phyloP scores from a whole-genome alignment of 495 filamentous ascomycete species.

The Apodospora peruviana region DNA sequence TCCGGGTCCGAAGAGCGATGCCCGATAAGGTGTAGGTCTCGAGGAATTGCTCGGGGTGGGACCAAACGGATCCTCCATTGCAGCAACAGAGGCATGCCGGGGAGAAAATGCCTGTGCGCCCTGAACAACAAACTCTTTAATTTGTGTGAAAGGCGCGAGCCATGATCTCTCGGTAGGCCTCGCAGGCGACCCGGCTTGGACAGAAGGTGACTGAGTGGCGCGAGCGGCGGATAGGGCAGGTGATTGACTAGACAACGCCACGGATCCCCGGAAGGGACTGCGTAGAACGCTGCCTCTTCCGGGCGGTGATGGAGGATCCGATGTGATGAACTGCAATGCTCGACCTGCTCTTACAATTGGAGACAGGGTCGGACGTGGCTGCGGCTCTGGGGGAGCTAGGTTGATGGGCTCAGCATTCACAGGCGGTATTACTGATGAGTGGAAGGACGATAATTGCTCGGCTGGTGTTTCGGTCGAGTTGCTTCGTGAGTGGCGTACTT shows the following conservation, averaged over 20 bases:
- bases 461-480: constrained; percentile 27
- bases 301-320: constrained; percentile 44
- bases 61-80: constrained; percentile 30
- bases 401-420: constrained; percentile 7
- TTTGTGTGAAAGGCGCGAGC: constrained; percentile 16
- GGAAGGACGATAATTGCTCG: constrained; percentile 16
- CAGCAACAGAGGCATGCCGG: constrained; percentile 4
- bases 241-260: constrained; percentile 24
- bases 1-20: constrained; percentile 15
- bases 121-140: constrained; percentile 22
- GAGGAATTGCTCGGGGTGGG: constrained; percentile 17
- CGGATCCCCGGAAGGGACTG: constrained; percentile 48
- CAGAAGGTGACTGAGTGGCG: constrained; percentile 1
- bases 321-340: constrained; percentile 45
- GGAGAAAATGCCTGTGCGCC: constrained; percentile 23
- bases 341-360: constrained; percentile 48
- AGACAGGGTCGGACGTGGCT: constrained; percentile 38
- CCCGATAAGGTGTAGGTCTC: constrained; percentile 10
- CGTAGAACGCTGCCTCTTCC: constrained; percentile 37
- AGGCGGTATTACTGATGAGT: constrained; percentile 7
- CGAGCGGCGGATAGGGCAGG: constrained; percentile 11
- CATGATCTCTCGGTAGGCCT: constrained; percentile 16
- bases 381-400: constrained; percentile 17
- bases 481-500: constrained; percentile 11
- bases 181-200: neutral